These are phyloP conservation scores for Salix exigua DNA, from an alignment of 345 rosid genomes.

Conservation along the genomic window DNA sequence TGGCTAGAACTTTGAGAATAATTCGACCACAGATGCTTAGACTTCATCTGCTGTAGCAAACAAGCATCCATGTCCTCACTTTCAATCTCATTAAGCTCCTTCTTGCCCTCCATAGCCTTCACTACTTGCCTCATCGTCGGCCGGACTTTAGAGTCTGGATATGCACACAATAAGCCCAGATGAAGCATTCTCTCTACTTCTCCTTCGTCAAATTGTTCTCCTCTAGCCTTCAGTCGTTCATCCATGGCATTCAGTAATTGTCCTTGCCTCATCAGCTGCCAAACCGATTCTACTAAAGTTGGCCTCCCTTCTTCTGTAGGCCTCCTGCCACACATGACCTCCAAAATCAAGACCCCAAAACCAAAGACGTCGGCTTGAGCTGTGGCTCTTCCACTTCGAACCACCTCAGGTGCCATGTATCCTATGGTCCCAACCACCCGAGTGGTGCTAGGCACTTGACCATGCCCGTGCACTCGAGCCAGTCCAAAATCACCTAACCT, in stretches of 20 bases:
- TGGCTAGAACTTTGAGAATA: slow-evolving; percentile 23
- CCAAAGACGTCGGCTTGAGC: slow-evolving; percentile 48
- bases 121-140: slow-evolving; percentile 80
- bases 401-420: slow-evolving; percentile 69
- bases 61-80: slow-evolving; percentile 49
- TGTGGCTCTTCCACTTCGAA: slow-evolving; percentile 43
- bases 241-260: slow-evolving; percentile 44
- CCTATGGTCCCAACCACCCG: slow-evolving; percentile 74
- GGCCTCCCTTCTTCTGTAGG: slow-evolving; percentile 51
- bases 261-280: slow-evolving; percentile 43
- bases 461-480: slow-evolving; percentile 67
- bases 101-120: slow-evolving; percentile 53
- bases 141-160: slow-evolving; percentile 49
- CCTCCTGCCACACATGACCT: slow-evolving; percentile 54
- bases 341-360: slow-evolving; percentile 45
- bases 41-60: slow-evolving; percentile 38
- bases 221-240: slow-evolving; percentile 32
- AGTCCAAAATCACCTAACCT: slow-evolving; percentile 71
- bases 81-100: slow-evolving; percentile 36
- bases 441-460: slow-evolving; percentile 52
- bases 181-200: slow-evolving; percentile 53
- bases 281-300: slow-evolving; percentile 38
- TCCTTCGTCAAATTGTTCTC: slow-evolving; percentile 28
- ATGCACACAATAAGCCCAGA: slow-evolving; percentile 59
- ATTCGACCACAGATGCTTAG: slow-evolving; percentile 29